A percentile compares a stretch with the other conserved stretches of the same genome.
Conservation (phyloP, 495 filamentous ascomycete genomes). For the Neurospora tetrasperma region DNA sequence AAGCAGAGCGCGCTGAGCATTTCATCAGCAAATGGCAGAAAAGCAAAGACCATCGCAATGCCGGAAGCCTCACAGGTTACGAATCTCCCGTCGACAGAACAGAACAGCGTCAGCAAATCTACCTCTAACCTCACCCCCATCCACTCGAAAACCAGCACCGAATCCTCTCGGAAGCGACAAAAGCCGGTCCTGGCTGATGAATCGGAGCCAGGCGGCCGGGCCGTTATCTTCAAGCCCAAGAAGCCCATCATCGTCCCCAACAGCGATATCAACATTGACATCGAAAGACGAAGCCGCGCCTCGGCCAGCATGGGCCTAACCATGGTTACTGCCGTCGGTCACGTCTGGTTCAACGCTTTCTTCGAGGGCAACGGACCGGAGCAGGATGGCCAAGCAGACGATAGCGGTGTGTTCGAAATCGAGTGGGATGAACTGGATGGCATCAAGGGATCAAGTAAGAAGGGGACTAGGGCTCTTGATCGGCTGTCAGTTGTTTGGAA, state of each 20-base stretch:
- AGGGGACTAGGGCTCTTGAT: conserved; percentile 75
- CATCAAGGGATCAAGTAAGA: conserved; percentile 65
- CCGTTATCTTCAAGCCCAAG: conserved; percentile 68
- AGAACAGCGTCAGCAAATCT: background rate
- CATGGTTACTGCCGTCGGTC: conserved; percentile 85
- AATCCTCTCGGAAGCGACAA: conserved; percentile 1
- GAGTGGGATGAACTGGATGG: conserved; percentile 54
- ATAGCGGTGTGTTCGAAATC: conserved; percentile 46
- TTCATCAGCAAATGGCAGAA: conserved; percentile 2
- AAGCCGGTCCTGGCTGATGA: conserved; percentile 13
- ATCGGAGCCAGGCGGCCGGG: conserved; percentile 41
- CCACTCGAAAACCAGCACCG: conserved; percentile 11
- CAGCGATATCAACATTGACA: conserved; percentile 80
- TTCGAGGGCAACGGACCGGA: conserved; percentile 77
- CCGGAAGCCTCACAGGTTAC: conserved; percentile 4
- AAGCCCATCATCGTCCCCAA: conserved; percentile 54
- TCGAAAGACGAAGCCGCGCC: conserved; percentile 62
- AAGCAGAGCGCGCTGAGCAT: background rate
- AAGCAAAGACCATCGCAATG: conserved; percentile 19
- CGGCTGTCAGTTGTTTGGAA: conserved; percentile 81
- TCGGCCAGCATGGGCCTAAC: conserved; percentile 68
- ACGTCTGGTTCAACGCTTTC: conserved; percentile 93
- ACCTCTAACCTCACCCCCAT: conserved; percentile 1
- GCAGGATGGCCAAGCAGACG: conserved; percentile 34
- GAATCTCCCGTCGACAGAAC: background rate